These are phyloP conservation scores for Pythium guiyangense DNA, from an alignment of 352 stramenopile genomes.

Conservation along the genomic window DNA sequence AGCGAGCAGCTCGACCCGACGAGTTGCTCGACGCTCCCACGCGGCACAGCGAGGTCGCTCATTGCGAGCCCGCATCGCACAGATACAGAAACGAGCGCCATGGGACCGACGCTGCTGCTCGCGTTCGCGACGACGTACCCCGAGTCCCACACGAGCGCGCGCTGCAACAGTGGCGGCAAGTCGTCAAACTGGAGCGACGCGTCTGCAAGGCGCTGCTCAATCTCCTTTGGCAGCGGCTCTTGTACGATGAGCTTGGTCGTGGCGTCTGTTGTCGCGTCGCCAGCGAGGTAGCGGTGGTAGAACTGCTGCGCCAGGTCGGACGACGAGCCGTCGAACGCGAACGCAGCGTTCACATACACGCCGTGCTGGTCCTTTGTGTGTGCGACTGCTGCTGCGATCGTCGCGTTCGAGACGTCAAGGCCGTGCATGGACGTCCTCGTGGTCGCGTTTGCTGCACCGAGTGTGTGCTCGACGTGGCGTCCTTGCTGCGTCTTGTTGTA, in stretches of 20 bases:
- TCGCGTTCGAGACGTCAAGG: not conserved
- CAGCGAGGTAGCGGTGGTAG: constrained; percentile 17
- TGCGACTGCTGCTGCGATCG: not conserved
- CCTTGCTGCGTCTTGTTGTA: not conserved
- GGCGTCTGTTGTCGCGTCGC: not conserved
- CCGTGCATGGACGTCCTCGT: not conserved
- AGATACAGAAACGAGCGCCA: constrained; percentile 18
- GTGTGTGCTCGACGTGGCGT: not conserved
- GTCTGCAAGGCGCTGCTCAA: constrained; percentile 16
- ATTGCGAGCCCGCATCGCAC: constrained; percentile 25
- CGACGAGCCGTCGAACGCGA: constrained; percentile 20
- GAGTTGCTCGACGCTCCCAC: not conserved
- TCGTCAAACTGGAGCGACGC: constrained; percentile 18
- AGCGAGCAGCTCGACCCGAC: constrained; percentile 13
- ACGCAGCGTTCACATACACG: constrained; percentile 12
- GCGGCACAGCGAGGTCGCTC: constrained; percentile 26
- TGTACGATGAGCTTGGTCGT: constrained; percentile 2
- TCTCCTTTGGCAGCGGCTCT: constrained; percentile 10
- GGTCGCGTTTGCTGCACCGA: not conserved
- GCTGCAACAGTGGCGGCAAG: constrained; percentile 22
- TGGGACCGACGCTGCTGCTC: not conserved
- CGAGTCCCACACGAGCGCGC: constrained; percentile 31
- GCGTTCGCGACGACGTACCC: constrained; percentile 16
- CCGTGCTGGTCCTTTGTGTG: constrained; percentile 10
- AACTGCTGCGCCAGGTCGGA: constrained; percentile 35